These are phyloP conservation scores for Colletotrichum eleusines DNA, from an alignment of 2,329 filamentous ascomycete species.

Conservation along the genomic window DNA sequence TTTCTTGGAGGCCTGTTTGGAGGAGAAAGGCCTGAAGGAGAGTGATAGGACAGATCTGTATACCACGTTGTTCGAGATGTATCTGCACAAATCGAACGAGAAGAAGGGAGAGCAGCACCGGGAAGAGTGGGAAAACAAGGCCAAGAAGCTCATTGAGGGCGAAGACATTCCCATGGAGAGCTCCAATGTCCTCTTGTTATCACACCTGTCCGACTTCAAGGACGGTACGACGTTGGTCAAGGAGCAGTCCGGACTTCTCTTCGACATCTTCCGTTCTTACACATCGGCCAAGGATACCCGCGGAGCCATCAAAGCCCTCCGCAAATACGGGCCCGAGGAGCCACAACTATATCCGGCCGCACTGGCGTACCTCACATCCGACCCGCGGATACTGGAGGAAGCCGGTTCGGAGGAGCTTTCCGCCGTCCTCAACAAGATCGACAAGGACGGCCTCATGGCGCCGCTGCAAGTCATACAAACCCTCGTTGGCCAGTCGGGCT, in stretches of 20 bases:
- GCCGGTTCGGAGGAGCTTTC: slow-evolving; percentile 86
- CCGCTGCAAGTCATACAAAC: slow-evolving; percentile 97
- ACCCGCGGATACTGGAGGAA: slow-evolving; percentile 82
- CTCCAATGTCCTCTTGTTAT: slow-evolving; percentile 92
- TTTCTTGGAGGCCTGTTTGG: slow-evolving; percentile 90
- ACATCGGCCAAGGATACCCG: slow-evolving; percentile 91
- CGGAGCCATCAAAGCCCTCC: slow-evolving; percentile 88
- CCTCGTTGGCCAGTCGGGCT: slow-evolving; percentile 70
- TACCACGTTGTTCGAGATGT: slow-evolving; percentile 98
- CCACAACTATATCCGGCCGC: slow-evolving; percentile 94
- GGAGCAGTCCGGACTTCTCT: slow-evolving; percentile 90
- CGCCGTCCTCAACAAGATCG: slow-evolving; percentile 84
- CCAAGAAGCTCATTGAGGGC: slow-evolving; percentile 87
- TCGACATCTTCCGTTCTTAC: slow-evolving; percentile 97
- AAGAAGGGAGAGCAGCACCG: slow-evolving; percentile 75
- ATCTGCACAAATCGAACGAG: slow-evolving; percentile 86
- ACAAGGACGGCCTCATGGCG: slow-evolving; percentile 91
- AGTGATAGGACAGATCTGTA: slow-evolving; percentile 88
- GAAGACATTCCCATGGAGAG: slow-evolving; percentile 89
- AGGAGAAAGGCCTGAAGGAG: slow-evolving; percentile 76
- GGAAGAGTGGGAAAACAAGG: slow-evolving; percentile 89
- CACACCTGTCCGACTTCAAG: slow-evolving; percentile 89
- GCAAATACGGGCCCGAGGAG: slow-evolving; percentile 92
- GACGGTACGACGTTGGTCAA: slow-evolving; percentile 93
- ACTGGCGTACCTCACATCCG: slow-evolving; percentile 92